A percentile compares a stretch with the other conserved stretches of the same genome.
These are phyloP conservation scores for Rubia balearica DNA, from an alignment of 305 asterid genomes.

Conservation along the genomic window DNA sequence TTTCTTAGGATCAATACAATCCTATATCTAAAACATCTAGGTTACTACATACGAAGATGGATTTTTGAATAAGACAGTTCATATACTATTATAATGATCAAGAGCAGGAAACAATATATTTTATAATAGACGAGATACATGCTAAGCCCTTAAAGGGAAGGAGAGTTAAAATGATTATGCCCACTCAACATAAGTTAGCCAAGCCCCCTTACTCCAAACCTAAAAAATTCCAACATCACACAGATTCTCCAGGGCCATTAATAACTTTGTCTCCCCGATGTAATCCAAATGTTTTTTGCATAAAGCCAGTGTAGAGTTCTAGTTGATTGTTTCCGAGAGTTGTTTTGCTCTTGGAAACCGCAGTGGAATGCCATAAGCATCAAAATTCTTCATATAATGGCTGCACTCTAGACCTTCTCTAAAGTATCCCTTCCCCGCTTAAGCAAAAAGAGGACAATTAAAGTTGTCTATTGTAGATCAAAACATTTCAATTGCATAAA, in stretches of 20 bases:
- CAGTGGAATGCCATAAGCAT: conserved; percentile 75
- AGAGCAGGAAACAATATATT: too few species aligned
- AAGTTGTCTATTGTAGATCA: conserved; percentile 72
- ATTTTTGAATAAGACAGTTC: too few species aligned
- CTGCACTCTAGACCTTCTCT: conserved; percentile 98
- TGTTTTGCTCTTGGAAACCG: conserved; percentile 89
- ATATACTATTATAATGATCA: too few species aligned
- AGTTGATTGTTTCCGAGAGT: conserved; percentile 82
- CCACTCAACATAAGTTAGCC: neutral
- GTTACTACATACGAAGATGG: too few species aligned
- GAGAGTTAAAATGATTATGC: too few species aligned
- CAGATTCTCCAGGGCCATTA: conserved; percentile 91
- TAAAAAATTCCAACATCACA: conserved; percentile 87
- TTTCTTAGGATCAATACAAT: too few species aligned
- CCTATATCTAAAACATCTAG: too few species aligned
- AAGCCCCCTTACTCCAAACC: conserved; percentile 36
- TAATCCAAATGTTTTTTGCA: conserved; percentile 91
- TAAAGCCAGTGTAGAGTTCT: conserved; percentile 90
- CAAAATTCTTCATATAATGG: conserved; percentile 95
- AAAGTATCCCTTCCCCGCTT: conserved; percentile 79
- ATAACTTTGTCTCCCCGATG: conserved; percentile 80
- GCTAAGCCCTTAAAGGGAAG: too few species aligned
- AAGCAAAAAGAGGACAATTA: conserved; percentile 9
- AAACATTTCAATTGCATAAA: conserved; percentile 91
- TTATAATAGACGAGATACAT: too few species aligned